Conservation (phyloP, 352 stramenopile species). For the Aphanomyces astaci region DNA sequence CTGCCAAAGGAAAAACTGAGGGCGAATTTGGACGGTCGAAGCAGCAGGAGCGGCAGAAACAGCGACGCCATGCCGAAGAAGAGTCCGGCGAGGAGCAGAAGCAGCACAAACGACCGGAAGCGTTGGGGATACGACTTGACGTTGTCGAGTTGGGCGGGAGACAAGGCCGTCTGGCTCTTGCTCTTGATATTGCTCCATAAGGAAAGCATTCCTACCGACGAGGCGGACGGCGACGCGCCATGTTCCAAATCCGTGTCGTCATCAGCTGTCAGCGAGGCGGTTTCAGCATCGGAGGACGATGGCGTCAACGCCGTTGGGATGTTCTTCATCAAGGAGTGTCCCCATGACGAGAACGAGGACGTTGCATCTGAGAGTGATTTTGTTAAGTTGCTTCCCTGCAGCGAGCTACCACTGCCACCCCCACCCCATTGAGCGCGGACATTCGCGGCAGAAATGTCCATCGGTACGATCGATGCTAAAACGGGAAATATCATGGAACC, state of each 20-base stretch:
- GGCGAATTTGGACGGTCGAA: conserved; percentile 75
- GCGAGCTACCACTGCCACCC: background rate
- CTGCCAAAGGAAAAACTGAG: conserved; percentile 76
- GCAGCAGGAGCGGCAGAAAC: conserved; percentile 70
- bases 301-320: background rate
- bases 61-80: conserved; percentile 80
- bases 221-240: background rate
- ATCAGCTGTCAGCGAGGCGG: conserved; percentile 2
- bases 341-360: conserved; percentile 20
- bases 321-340: conserved; percentile 21
- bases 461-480: background rate
- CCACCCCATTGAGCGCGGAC: conserved; percentile 20
- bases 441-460: conserved; percentile 14
- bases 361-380: conserved; percentile 22
- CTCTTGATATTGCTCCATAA: conserved; percentile 22
- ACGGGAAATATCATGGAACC: background rate
- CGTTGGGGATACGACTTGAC: conserved; percentile 26
- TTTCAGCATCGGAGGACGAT: background rate
- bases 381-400: background rate
- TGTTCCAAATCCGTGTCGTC: conserved; percentile 3
- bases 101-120: conserved; percentile 76
- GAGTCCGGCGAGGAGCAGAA: conserved; percentile 56
- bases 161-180: background rate
- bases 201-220: background rate
- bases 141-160: conserved; percentile 16